Percentiles rank a stretch among this genome's conserved stretches.
phyloP scores from a whole-genome alignment of 768 basidiomycete species.

The Coprinopsis cinerea region DNA sequence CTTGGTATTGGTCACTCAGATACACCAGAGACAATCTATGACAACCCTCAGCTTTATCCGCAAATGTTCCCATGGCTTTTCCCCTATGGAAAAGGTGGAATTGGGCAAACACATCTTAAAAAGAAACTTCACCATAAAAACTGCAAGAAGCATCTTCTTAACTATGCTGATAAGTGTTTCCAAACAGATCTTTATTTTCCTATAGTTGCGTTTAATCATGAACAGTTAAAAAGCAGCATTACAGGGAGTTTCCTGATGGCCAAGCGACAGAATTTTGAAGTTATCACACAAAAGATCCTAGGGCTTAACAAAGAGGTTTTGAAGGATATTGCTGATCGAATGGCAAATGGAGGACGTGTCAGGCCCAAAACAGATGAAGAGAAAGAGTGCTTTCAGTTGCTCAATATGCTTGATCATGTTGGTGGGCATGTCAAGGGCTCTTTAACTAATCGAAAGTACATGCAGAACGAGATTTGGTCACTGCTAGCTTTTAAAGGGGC shows the following conservation, averaged over 20 bases:
- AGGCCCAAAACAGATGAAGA: slow-evolving; percentile 16
- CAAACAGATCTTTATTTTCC: too few species aligned
- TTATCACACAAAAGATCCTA: slow-evolving; percentile 13
- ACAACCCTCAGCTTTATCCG: neutral
- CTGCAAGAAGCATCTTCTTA: slow-evolving; percentile 29
- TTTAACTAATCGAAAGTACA: slow-evolving; percentile 17
- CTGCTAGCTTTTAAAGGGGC: neutral
- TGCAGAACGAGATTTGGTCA: slow-evolving; percentile 19
- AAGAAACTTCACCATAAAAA: slow-evolving; percentile 20
- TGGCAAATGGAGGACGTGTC: slow-evolving; percentile 13
- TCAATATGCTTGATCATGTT: slow-evolving; percentile 19
- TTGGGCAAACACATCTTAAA: neutral
- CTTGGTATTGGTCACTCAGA: neutral
- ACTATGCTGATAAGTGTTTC: too few species aligned
- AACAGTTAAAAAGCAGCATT: slow-evolving; percentile 21
- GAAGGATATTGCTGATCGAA: neutral
- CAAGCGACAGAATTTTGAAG: slow-evolving; percentile 14
- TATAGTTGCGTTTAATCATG: slow-evolving; percentile 26
- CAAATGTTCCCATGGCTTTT: too few species aligned
- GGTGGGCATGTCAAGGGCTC: slow-evolving; percentile 17
- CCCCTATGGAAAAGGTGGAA: slow-evolving; percentile 11
- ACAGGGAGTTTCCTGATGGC: slow-evolving; percentile 19
- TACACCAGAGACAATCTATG: neutral
- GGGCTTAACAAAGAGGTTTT: slow-evolving; percentile 12
- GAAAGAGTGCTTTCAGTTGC: slow-evolving; percentile 15